These are phyloP conservation scores for Phytopythium oedochilum DNA, from an alignment of 352 stramenopile species.

Conservation along the genomic window DNA sequence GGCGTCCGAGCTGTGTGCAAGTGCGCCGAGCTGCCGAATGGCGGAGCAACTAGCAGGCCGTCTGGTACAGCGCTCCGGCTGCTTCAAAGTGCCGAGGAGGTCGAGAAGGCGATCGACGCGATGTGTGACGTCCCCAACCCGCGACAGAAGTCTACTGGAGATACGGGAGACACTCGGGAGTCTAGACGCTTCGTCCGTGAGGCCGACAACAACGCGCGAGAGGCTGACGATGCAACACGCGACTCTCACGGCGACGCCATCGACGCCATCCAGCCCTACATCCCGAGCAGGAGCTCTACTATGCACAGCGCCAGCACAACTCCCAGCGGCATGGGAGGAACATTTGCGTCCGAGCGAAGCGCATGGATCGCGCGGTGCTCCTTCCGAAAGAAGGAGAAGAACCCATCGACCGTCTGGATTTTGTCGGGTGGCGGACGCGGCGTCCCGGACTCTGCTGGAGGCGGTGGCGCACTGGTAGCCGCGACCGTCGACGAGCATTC, in stretches of 20 bases:
- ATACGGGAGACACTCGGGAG: too few species aligned
- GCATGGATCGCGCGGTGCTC: constrained; percentile 53
- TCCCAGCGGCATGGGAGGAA: background rate
- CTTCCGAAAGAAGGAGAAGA: constrained; percentile 48
- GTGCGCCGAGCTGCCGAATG: background rate
- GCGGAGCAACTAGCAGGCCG: background rate
- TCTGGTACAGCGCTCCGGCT: constrained; percentile 1
- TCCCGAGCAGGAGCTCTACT: constrained; percentile 17
- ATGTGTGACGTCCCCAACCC: constrained; percentile 9
- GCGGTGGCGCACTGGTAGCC: background rate
- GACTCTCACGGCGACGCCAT: background rate
- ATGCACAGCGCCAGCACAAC: background rate
- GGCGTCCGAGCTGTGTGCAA: constrained; percentile 14
- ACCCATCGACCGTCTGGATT: constrained; percentile 46
- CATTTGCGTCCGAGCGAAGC: constrained; percentile 10
- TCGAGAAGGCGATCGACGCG: constrained; percentile 5
- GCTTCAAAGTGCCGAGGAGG: constrained; percentile 13
- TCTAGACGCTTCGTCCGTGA: background rate
- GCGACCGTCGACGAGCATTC: constrained; percentile 11
- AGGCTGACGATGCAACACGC: background rate
- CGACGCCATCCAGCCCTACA: constrained; percentile 43
- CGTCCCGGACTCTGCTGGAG: background rate
- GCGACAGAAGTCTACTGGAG: background rate
- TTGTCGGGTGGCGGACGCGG: constrained; percentile 26
- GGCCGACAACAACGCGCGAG: background rate